Evolutionary conservation across 2,329 filamentous ascomycete species (phyloP).

Genomic region (Colletotrichum sojae): DNA sequence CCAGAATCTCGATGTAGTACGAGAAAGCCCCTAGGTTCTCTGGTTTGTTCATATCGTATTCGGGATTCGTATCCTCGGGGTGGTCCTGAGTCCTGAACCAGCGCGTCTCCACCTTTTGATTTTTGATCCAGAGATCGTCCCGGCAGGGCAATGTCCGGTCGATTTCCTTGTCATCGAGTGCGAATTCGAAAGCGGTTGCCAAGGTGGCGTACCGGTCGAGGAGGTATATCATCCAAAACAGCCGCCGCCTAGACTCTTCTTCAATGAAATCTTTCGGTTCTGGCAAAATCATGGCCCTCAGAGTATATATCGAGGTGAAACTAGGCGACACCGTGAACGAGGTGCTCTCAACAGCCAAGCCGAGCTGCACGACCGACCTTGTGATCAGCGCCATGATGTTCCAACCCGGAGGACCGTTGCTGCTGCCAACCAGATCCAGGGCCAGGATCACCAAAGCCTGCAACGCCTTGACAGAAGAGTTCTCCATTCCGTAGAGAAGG

Average conservation of each 20-base stretch:
- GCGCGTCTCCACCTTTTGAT: conserved; percentile 85
- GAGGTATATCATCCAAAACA: conserved; percentile 96
- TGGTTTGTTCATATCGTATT: conserved; percentile 77
- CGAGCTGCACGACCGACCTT: conserved; percentile 88
- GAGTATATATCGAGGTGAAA: conserved; percentile 89
- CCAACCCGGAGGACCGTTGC: conserved; percentile 93
- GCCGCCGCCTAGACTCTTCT: conserved; percentile 84
- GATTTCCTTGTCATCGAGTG: conserved; percentile 89
- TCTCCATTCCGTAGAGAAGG: conserved; percentile 88
- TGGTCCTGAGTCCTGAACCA: conserved; percentile 77
- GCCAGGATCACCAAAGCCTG: conserved; percentile 91
- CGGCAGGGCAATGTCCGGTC: conserved; percentile 89
- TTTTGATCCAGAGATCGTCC: conserved; percentile 88
- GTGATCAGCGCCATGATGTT: conserved; percentile 92
- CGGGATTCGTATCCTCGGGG: conserved; percentile 60
- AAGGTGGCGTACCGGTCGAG: conserved; percentile 92
- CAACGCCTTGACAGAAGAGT: conserved; percentile 88
- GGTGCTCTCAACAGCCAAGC: conserved; percentile 85
- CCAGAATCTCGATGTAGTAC: conserved; percentile 91
- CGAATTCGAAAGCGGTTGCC: conserved; percentile 92
- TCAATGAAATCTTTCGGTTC: conserved; percentile 90
- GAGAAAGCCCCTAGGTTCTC: conserved; percentile 91
- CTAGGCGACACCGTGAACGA: conserved; percentile 84
- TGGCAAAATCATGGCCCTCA: conserved; percentile 86
- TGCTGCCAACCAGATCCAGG: conserved; percentile 86